These are phyloP conservation scores for Trichoderma breve DNA, from an alignment of 2,329 filamentous ascomycete genomes.

Conservation along the genomic window DNA sequence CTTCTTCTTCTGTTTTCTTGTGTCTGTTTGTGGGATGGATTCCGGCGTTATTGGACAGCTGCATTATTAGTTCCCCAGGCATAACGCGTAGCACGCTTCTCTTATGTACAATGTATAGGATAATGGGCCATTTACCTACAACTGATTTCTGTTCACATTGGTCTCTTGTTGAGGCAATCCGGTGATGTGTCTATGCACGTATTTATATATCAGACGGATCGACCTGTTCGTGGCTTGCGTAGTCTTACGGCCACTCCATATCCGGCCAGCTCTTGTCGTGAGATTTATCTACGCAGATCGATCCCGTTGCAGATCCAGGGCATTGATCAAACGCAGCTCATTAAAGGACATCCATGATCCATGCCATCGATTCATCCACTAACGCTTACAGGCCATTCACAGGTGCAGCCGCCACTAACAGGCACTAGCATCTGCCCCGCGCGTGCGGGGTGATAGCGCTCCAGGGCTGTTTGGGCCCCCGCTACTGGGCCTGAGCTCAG, in stretches of 20 bases:
- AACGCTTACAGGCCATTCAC: neutral
- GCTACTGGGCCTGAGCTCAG: neutral
- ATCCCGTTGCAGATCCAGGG: neutral
- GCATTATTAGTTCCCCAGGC: slow-evolving; percentile 1
- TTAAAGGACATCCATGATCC: neutral
- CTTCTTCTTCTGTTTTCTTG: neutral
- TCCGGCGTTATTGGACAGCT: slow-evolving; percentile 16
- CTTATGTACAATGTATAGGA: slow-evolving; percentile 18
- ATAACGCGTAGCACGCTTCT: slow-evolving; percentile 22
- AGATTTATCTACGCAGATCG: neutral
- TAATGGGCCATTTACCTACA: neutral
- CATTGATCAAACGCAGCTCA: neutral
- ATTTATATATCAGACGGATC: neutral
- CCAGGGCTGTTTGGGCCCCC: neutral
- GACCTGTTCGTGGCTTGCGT: neutral
- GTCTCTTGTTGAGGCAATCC: neutral
- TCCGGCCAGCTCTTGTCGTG: neutral
- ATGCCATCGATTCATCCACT: neutral
- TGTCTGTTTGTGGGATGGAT: neutral
- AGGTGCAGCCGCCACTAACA: neutral
- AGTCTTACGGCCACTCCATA: neutral
- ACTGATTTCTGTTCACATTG: neutral
- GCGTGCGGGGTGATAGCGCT: slow-evolving; percentile 8
- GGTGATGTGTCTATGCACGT: neutral
- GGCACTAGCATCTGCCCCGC: neutral